Percentiles rank a stretch among this genome's conserved stretches.
Conservation (phyloP, 306 rosid species). For the Mimosa bimucronata region DNA sequence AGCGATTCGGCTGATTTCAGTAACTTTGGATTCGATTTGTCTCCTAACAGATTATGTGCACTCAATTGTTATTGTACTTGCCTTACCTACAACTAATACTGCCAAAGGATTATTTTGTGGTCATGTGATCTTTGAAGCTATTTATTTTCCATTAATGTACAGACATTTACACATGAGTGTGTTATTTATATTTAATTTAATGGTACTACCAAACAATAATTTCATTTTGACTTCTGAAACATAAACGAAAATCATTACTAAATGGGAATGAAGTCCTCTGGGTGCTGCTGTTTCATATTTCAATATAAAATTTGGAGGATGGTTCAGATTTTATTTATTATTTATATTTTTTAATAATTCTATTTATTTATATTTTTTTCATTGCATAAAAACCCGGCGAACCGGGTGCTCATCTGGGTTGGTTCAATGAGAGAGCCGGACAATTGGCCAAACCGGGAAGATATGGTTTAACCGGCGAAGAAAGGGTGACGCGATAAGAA, state of each 20-base stretch:
- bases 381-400: no score
- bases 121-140: not conserved
- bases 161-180: not conserved
- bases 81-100: not conserved
- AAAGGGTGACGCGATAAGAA: no score
- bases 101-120: not conserved
- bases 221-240: not conserved
- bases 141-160: not conserved
- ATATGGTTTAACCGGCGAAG: no score
- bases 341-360: no score
- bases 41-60: not conserved
- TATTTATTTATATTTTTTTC: no score
- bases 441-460: no score
- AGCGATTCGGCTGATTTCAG: not conserved
- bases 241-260: no score
- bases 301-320: no score
- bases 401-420: no score
- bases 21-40: not conserved
- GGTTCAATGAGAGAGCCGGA: no score
- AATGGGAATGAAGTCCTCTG: not conserved
- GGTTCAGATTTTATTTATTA: no score
- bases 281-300: no score
- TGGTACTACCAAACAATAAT: not conserved
- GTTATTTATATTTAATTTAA: not conserved
- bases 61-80: not conserved